phyloP scores from a whole-genome alignment of 2,329 filamentous ascomycete genomes.

The Ascochyta clinopodiicola region DNA sequence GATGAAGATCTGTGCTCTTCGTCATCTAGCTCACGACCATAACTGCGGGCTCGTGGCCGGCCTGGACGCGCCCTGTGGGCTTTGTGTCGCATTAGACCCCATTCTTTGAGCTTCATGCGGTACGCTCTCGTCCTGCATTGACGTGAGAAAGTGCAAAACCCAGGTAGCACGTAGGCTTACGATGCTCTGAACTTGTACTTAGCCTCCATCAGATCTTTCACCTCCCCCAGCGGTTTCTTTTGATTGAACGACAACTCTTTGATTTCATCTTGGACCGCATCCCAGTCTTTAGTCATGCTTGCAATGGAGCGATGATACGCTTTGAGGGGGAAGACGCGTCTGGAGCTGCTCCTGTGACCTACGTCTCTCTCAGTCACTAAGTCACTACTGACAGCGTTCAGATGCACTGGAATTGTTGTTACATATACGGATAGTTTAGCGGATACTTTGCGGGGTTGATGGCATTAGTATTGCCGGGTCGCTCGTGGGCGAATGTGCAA shows the following conservation, averaged over 20 bases:
- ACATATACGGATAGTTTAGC: no score
- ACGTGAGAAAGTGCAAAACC: conserved; percentile 3
- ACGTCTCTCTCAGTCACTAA: no score
- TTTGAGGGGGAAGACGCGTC: background rate
- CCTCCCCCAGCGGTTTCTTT: conserved; percentile 43
- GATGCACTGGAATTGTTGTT: no score
- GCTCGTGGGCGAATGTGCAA: background rate
- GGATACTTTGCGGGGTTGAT: no score
- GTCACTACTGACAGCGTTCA: no score
- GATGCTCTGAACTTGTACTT: conserved; percentile 44
- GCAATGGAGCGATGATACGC: no score
- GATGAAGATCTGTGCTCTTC: conserved; percentile 14
- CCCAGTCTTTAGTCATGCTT: conserved; percentile 45
- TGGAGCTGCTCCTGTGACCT: no score
- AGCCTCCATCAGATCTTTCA: conserved; percentile 43
- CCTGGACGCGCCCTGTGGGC: background rate
- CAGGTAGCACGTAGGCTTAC: conserved; percentile 23
- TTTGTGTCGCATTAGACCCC: conserved; percentile 39
- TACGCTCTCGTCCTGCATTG: conserved; percentile 42
- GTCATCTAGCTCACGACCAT: conserved; percentile 3
- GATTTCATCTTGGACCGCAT: conserved; percentile 38
- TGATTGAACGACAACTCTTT: conserved; percentile 42
- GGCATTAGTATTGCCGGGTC: no score
- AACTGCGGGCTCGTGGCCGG: background rate
- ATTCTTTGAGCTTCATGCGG: conserved; percentile 48